Percentiles rank a stretch among this genome's conserved stretches.
These are phyloP conservation scores for Penicillium sp. DNA, from an alignment of 2,329 filamentous ascomycete species.

Conservation along the genomic window DNA sequence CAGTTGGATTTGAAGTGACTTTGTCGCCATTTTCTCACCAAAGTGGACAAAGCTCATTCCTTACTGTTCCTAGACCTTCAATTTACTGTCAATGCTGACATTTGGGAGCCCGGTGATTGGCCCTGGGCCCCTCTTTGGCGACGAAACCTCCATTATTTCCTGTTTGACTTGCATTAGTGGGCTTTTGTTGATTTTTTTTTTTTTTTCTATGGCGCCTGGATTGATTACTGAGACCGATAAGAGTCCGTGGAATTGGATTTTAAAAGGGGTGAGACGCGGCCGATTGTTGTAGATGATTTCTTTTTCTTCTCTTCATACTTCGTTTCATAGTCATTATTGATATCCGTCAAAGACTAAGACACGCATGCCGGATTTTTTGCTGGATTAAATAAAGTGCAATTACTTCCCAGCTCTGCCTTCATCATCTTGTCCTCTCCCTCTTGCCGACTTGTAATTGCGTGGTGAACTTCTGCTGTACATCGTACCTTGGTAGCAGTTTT, in stretches of 20 bases:
- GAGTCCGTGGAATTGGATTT: not conserved
- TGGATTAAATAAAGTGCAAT: not conserved
- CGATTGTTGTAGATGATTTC: not conserved
- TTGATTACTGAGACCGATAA: not conserved
- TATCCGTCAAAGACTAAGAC: not conserved
- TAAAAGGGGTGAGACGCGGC: constrained; percentile 5
- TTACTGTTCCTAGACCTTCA: not conserved
- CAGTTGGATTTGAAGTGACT: constrained; percentile 8
- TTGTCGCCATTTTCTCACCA: not conserved
- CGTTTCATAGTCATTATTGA: constrained; percentile 2
- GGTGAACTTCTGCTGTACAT: not conserved
- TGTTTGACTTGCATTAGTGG: constrained; percentile 6
- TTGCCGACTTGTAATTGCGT: not conserved
- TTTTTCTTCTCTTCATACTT: not conserved
- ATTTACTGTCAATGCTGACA: constrained; percentile 14
- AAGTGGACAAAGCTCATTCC: not conserved
- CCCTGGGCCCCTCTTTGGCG: not conserved
- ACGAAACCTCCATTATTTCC: constrained; percentile 10
- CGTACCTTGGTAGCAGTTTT: not conserved
- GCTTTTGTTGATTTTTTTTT: not conserved
- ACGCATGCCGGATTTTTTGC: not conserved
- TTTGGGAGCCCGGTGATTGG: constrained; percentile 14
- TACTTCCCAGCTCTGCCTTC: not conserved
- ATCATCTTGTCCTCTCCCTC: not conserved
- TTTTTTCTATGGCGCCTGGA: not conserved